These are phyloP conservation scores for Avena insularis DNA, from an alignment of 176 grass and related monocot genomes.

Conservation along the genomic window DNA sequence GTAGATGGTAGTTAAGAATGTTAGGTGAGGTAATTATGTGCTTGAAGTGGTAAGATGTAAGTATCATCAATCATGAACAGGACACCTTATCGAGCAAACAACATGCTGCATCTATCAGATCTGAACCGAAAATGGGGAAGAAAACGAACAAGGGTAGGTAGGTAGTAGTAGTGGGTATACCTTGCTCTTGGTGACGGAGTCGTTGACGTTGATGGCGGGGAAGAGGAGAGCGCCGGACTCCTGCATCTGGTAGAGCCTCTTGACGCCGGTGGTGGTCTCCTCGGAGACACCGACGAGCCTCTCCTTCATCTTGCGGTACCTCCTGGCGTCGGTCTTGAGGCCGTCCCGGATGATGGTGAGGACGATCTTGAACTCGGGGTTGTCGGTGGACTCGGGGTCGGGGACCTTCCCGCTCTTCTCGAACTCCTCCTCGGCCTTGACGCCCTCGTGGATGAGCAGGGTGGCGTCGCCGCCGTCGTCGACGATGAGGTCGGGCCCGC, in stretches of 20 bases:
- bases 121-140: background rate
- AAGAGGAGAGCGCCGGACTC: conserved; percentile 74
- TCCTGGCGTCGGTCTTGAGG: conserved; percentile 69
- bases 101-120: background rate
- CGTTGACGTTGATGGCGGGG: conserved; percentile 94
- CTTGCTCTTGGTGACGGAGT: conserved; percentile 99
- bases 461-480: conserved; percentile 94
- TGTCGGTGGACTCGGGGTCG: conserved; percentile 83
- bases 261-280: conserved; percentile 94
- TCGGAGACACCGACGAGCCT: conserved; percentile 93
- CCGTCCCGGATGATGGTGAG: conserved; percentile 91
- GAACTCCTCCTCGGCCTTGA: conserved; percentile 92
- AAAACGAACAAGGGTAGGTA: too few species aligned
- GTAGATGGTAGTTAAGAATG: background rate
- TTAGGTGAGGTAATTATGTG: background rate
- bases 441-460: conserved; percentile 89
- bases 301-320: conserved; percentile 96
- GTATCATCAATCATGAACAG: background rate
- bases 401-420: conserved; percentile 74
- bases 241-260: conserved; percentile 97
- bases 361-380: conserved; percentile 98
- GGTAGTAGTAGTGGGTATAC: conserved; percentile 32
- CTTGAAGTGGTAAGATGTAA: background rate
- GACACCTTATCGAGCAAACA: too few species aligned
- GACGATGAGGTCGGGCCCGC: conserved; percentile 94